Base-by-base conservation (phyloP, 1,284 basidiomycete species). In the Cryptococcus deneoformans region DNA sequence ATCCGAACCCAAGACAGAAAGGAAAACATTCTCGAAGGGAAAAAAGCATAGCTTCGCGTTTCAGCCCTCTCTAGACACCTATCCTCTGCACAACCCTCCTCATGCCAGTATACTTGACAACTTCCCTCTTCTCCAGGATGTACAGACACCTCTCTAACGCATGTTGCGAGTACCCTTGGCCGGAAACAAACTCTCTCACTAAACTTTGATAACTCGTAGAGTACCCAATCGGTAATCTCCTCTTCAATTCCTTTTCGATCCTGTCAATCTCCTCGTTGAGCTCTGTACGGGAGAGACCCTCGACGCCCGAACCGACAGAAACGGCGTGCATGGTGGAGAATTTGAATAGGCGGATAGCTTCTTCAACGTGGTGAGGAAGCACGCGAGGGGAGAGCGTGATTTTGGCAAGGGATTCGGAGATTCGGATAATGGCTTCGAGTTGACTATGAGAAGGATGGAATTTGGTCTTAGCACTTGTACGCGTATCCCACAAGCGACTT, bases 321-420 rank as follows among this genome's bases (percentile, higher is more conserved):
- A 99, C 94, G 29, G 96, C 96, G 76, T 99, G 92, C 95, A 99
- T 98, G 1, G 96, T 99, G 14, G 93, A 97, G 79, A 88, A 96
- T 69, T 96, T 97, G 87, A 99, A 99, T 34, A 99, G 80, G 6
- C 96, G 87, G 70, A 99, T 98, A 5, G 96, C 91, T 77, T 99
- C 96, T 75, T 99, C 94, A 39, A 99, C 96, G 68, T 99, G 95
- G 74, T 97, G 89, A 58, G 89, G 87, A 66, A 87, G 86, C 5
- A 99, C 96, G 3, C 87, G 84, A 0, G 92, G 84, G 1, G 88
- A 87, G 20, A 99, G 82, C 0, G 92, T 93, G 77, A 99, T 85
- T 76, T 99, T 99, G 36, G 95, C 94, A 14, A 98, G 81, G 3
- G 93, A 89, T 77, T 99, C 96, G 5, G 93, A 97, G 71, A 99